A percentile compares a stretch with the other conserved stretches of the same genome.
These are phyloP conservation scores for Thelonectria olida DNA, from an alignment of 2,329 filamentous ascomycete genomes.

Conservation along the genomic window DNA sequence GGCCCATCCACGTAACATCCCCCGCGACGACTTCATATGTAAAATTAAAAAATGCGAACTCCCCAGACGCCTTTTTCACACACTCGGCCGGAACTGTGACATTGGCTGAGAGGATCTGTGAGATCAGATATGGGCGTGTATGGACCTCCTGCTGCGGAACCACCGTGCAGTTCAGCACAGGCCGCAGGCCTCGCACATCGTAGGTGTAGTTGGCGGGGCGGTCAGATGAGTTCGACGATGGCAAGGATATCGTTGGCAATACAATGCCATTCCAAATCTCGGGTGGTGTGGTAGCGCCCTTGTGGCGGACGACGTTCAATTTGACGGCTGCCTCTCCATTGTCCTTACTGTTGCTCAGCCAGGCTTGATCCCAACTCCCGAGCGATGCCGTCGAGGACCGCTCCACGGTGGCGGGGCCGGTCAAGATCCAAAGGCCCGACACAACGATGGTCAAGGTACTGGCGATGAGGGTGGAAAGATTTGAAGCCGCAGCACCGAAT, in stretches of 20 bases:
- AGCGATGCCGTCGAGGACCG: not conserved
- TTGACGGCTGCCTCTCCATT: not conserved
- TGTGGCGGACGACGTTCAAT: not conserved
- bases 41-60: no score
- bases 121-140: no score
- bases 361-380: not conserved
- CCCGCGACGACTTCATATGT: not conserved
- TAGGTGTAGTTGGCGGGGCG: not conserved
- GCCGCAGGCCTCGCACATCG: not conserved
- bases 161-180: not conserved
- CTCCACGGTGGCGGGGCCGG: not conserved
- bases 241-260: not conserved
- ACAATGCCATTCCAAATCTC: not conserved
- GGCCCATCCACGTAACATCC: not conserved
- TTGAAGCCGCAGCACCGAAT: not conserved
- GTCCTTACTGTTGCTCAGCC: not conserved
- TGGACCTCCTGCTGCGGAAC: not conserved
- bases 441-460: conserved; percentile 8
- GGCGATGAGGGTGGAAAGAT: not conserved
- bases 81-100: not conserved
- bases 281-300: not conserved
- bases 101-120: not conserved
- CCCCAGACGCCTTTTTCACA: no score
- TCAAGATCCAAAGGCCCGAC: conserved; percentile 4
- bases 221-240: not conserved